Percentiles rank a stretch among this genome's conserved stretches.
phyloP scores from a whole-genome alignment of 1,284 basidiomycete genomes.

The Puccinia hordei region DNA sequence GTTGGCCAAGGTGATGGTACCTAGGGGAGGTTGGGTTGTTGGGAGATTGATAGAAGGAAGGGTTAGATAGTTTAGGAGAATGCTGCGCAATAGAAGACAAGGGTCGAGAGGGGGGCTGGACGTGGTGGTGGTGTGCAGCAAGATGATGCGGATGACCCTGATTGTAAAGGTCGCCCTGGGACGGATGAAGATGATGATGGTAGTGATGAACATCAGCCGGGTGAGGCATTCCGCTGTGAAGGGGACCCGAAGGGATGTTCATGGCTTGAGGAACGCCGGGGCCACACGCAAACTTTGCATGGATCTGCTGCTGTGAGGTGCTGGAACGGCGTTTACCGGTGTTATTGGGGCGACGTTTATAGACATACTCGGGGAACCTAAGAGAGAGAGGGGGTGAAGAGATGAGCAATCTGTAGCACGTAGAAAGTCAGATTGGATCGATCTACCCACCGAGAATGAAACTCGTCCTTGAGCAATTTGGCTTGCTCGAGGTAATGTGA shows the following conservation, averaged over 20 bases:
- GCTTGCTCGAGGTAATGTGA: conserved; percentile 48
- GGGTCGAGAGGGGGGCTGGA: conserved; percentile 22
- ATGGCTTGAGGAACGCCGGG: conserved; percentile 6
- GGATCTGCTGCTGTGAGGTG: conserved; percentile 31
- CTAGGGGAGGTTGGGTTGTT: conserved; percentile 37
- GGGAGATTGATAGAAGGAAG: conserved; percentile 33
- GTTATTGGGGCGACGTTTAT: conserved; percentile 50
- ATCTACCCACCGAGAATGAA: conserved; percentile 32
- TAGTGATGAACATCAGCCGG: conserved; percentile 35
- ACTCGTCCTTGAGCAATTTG: conserved; percentile 46
- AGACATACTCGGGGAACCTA: conserved; percentile 49
- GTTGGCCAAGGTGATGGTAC: conserved; percentile 39
- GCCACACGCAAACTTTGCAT: conserved; percentile 29
- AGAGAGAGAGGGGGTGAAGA: not conserved
- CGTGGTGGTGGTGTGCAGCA: conserved; percentile 32
- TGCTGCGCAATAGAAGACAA: conserved; percentile 31
- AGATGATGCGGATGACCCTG: conserved; percentile 29
- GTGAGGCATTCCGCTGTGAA: conserved; percentile 28
- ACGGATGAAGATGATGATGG: conserved; percentile 42
- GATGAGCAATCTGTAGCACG: not conserved
- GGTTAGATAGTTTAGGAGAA: not conserved
- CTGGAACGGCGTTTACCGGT: conserved; percentile 48
- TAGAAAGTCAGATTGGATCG: not conserved
- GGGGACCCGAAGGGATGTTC: conserved; percentile 1
- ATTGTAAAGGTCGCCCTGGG: conserved; percentile 23